A percentile compares a stretch with the other conserved stretches of the same genome.
Conservation (phyloP, 1,284 basidiomycete genomes). For the Trichosporon asahii region DNA sequence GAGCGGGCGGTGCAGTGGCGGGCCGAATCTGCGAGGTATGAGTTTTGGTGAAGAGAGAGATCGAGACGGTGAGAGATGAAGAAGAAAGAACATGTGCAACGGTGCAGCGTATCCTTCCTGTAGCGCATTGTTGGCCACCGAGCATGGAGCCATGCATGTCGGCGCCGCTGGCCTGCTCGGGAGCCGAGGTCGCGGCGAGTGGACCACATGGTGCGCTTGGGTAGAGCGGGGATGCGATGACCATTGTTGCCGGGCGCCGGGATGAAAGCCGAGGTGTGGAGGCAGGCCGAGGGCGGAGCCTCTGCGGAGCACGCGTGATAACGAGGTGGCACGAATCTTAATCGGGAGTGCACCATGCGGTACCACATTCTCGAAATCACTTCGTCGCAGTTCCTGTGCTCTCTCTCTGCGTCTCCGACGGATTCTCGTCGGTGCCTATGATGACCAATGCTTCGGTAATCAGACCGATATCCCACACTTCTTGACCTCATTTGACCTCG, state of each 20-base stretch:
- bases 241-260: neutral
- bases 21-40: neutral
- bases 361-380: neutral
- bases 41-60: neutral
- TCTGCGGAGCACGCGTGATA: neutral
- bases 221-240: slow-evolving; percentile 2
- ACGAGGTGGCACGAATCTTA: neutral
- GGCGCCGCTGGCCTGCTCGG: neutral
- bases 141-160: neutral
- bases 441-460: neutral
- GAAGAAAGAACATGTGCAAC: neutral
- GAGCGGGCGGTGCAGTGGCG: neutral
- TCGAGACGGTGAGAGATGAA: neutral
- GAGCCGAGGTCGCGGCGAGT: neutral
- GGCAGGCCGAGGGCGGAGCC: neutral
- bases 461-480: neutral
- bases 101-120: neutral
- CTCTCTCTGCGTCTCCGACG: neutral
- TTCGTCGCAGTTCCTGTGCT: neutral
- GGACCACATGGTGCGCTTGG: neutral
- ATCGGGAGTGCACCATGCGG: neutral
- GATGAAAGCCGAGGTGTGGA: neutral
- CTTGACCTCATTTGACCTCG: neutral
- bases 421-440: neutral
- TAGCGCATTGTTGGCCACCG: neutral